phyloP scores from a whole-genome alignment of 2,329 filamentous ascomycete genomes.

The Hawksworthiomyces lignivorus region DNA sequence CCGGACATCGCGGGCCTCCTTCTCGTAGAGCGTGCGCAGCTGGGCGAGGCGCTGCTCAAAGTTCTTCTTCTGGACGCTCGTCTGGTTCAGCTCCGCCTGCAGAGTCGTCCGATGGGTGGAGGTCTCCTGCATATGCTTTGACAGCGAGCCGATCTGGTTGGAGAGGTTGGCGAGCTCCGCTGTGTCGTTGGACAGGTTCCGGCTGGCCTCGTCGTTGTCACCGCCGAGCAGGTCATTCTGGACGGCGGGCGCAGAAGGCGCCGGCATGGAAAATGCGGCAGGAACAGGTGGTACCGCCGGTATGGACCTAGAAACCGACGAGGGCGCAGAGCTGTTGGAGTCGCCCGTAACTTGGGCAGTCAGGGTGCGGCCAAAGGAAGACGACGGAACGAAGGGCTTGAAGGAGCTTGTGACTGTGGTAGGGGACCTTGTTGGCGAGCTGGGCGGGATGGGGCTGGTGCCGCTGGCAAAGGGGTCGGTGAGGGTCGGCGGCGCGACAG shows the following conservation, averaged over 20 bases:
- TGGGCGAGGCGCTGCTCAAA: conserved; percentile 85
- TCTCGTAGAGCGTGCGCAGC: conserved; percentile 81
- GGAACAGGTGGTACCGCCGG: not conserved
- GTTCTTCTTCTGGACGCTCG: conserved; percentile 80
- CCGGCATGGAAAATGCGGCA: not conserved
- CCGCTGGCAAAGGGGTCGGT: conserved; percentile 57
- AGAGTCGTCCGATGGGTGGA: conserved; percentile 71
- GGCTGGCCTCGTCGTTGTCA: conserved; percentile 82
- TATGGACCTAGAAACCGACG: conserved; percentile 27
- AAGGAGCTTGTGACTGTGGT: conserved; percentile 48
- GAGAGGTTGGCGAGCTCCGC: conserved; percentile 91
- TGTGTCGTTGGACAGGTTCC: conserved; percentile 80
- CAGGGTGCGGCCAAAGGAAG: conserved; percentile 80
- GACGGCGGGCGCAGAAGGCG: conserved; percentile 13
- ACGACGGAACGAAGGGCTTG: conserved; percentile 88
- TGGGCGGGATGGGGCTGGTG: conserved; percentile 35
- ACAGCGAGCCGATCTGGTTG: conserved; percentile 85
- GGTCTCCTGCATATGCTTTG: conserved; percentile 90
- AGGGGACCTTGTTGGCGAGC: conserved; percentile 47
- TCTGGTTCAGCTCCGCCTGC: conserved; percentile 75
- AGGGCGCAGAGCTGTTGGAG: conserved; percentile 36
- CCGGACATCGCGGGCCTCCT: conserved; percentile 82
- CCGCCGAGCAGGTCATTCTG: conserved; percentile 83
- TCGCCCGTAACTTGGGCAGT: conserved; percentile 69
- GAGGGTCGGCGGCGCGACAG: conserved; percentile 46